These are phyloP conservation scores for Aspergillus fumigatiaffinis DNA, from an alignment of 2,329 filamentous ascomycete genomes.

Conservation along the genomic window DNA sequence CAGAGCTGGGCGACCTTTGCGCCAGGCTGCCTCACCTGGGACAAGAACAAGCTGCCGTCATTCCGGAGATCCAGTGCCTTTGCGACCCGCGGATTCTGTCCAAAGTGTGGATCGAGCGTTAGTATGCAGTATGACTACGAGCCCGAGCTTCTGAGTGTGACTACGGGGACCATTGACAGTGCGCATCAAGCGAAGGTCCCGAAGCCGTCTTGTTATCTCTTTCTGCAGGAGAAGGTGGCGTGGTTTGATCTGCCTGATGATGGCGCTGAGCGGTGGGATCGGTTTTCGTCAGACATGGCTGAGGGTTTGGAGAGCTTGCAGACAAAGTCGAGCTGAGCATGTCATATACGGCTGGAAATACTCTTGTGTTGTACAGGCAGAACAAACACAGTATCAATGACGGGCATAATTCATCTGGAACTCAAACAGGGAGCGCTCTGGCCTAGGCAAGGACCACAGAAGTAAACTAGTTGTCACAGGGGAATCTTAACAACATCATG, in stretches of 20 bases:
- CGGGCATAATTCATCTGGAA: not conserved
- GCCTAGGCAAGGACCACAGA: not conserved
- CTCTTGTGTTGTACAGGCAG: not conserved
- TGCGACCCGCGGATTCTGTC: constrained; percentile 45
- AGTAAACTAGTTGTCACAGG: constrained; percentile 17
- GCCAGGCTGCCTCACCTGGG: constrained; percentile 30
- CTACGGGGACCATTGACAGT: constrained; percentile 41
- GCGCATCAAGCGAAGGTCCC: constrained; percentile 24
- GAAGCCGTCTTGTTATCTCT: constrained; percentile 39
- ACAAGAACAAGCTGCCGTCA: constrained; percentile 28
- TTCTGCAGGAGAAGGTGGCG: constrained; percentile 38
- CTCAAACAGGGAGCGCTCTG: not conserved
- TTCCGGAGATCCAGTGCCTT: constrained; percentile 35
- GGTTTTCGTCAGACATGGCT: constrained; percentile 14
- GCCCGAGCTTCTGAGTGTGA: constrained; percentile 30
- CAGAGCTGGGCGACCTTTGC: constrained; percentile 42
- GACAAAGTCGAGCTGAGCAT: not conserved
- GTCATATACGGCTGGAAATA: not conserved
- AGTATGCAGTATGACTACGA: constrained; percentile 40
- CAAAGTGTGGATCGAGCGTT: constrained; percentile 45
- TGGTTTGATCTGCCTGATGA: constrained; percentile 40
- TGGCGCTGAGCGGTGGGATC: constrained; percentile 22
- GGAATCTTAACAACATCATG: constrained; percentile 31
- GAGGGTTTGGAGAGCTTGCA: not conserved
- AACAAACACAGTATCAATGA: not conserved